Base-by-base conservation (phyloP, 2,329 filamentous ascomycete species). In the Fusarium lyarnte region DNA sequence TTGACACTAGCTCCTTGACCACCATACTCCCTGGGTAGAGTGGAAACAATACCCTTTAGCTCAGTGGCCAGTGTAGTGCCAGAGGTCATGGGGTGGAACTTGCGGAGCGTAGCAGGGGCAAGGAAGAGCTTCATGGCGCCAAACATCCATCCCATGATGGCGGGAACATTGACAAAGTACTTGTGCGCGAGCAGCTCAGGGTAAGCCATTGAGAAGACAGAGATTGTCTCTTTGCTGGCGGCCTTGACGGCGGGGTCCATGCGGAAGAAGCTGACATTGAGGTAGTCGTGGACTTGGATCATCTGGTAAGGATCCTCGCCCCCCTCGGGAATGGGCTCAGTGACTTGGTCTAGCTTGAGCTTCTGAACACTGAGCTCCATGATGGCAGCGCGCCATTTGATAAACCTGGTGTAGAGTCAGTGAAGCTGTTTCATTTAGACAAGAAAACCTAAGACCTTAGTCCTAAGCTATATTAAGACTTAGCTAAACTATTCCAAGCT, bases 81-180 rank as follows among this genome's bases (percentile, higher is more conserved):
- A 76, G 92, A 93, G 70, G 88, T 87, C 84, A 95, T 90, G 49
- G 92, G 92, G 78, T 94, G 92, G 83, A 94, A 94, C 80, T 94
- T 94, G 84, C 91, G 91, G 73, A 92, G 87, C 2, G 93, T 94
- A 78, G 92, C 91, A 54, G 90, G 86, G 35, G 91, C 90, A 46
- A 94, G 85, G 80, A 95, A 92, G 23, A 93, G 82, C 85, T 94
- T 94, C 85, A 94, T 91, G 59, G 91, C 87, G 25, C 86, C 85
- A 80, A 93, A 94, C 79, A 94, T 88, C 87, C 95, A 98, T 63
- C 94, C 93, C 95, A 98, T 98, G 77, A 98, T 87, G 62, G 91
- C 83, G 0, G 95, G 95, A 10, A 98, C 94, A 78, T 98, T 98
- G 84, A 98, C 93, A 80, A 98, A 98, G 87, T 95, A 98, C 86